Evolutionary conservation across 805 yeast species (phyloP).

Genomic region (Novakomyces olei): DNA sequence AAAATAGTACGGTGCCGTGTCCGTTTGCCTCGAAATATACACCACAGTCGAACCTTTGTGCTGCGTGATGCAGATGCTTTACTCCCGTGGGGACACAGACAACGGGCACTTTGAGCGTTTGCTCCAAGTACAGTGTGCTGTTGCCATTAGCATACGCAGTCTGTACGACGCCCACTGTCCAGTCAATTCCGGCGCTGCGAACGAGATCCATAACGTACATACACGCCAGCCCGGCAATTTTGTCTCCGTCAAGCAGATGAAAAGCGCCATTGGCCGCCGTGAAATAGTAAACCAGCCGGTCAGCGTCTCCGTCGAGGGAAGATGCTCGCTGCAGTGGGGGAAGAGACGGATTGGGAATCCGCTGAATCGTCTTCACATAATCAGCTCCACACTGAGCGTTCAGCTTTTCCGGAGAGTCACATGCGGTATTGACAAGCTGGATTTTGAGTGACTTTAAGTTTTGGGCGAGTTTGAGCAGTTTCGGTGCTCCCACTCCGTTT

Average conservation of each 20-base stretch:
- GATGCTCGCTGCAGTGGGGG: slow-evolving; percentile 34
- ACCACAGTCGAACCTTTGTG: slow-evolving; percentile 60
- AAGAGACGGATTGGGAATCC: slow-evolving; percentile 41
- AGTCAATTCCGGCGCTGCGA: slow-evolving; percentile 20
- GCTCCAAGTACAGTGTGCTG: slow-evolving; percentile 49
- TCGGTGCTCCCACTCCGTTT: slow-evolving; percentile 90
- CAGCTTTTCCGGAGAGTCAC: slow-evolving; percentile 42
- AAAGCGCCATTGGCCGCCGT: slow-evolving; percentile 16
- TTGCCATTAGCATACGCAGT: slow-evolving; percentile 96
- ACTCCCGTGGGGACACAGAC: slow-evolving; percentile 89
- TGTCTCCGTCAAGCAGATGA: slow-evolving; percentile 64
- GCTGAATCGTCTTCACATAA: slow-evolving; percentile 74
- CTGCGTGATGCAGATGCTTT: slow-evolving; percentile 86
- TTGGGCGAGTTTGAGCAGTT: slow-evolving; percentile 28
- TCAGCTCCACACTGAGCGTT: slow-evolving; percentile 87
- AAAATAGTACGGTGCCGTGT: slow-evolving; percentile 88
- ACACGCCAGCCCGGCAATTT: slow-evolving; percentile 70
- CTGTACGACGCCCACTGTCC: slow-evolving; percentile 66
- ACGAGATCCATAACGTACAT: slow-evolving; percentile 34
- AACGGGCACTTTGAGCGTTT: slow-evolving; percentile 49
- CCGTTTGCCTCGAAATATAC: slow-evolving; percentile 96
- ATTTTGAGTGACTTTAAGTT: slow-evolving; percentile 22
- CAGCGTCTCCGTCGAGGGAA: slow-evolving; percentile 95
- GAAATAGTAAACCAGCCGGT: slow-evolving; percentile 59
- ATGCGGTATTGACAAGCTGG: slow-evolving; percentile 17